These are phyloP conservation scores for Corymbia citriodora DNA, from an alignment of 441 rosid genomes.

Conservation along the genomic window DNA sequence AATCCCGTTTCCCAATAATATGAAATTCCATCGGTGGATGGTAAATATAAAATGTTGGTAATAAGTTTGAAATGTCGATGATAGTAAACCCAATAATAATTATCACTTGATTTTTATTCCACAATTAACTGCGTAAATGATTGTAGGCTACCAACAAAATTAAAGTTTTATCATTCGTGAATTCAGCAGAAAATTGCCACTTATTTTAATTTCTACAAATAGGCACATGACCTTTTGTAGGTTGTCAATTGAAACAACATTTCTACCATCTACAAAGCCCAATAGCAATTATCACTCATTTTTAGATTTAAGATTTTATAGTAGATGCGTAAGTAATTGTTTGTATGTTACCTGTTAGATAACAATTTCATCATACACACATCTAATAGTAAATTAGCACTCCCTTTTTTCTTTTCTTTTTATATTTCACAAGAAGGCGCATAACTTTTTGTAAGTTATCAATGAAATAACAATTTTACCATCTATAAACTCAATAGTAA, in stretches of 20 bases:
- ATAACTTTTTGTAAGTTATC: too few relatives aligned
- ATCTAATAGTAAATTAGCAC: neutral
- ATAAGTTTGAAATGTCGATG: too few relatives aligned
- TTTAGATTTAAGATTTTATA: too few relatives aligned
- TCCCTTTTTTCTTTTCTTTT: neutral
- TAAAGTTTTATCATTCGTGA: neutral
- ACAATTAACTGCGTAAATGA: rapidly evolving
- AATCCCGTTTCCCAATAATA: too few relatives aligned
- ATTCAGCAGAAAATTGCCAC: neutral
- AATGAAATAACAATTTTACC: too few relatives aligned
- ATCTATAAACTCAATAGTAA: neutral
- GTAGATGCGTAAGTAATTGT: neutral
- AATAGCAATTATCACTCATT: neutral
- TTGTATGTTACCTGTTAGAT: neutral
- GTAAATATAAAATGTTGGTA: too few relatives aligned
- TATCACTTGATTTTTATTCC: neutral
- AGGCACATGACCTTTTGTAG: neutral
- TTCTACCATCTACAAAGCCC: neutral
- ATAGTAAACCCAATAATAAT: too few relatives aligned
- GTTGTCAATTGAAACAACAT: neutral
- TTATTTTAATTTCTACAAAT: neutral
- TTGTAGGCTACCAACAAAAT: neutral
- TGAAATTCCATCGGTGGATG: too few relatives aligned
- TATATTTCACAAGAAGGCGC: neutral
- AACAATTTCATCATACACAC: neutral